Base-by-base conservation (phyloP, 176 grass and related monocot species). In the Otatea glauca region DNA sequence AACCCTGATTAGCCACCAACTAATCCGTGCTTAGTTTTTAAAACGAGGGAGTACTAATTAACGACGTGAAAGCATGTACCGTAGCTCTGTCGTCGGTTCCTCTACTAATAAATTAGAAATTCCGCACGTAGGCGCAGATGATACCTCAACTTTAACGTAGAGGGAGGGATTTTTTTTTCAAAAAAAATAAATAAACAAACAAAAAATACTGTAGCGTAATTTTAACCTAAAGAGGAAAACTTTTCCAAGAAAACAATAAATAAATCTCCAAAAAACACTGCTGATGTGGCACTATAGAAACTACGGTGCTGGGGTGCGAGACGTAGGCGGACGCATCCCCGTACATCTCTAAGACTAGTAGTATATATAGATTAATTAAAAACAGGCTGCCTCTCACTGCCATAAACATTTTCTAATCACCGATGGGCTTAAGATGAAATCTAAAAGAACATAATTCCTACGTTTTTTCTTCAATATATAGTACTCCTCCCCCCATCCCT, bases 391-490 rank as follows among this genome's bases (percentile, higher is more conserved):
- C 53, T 43, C 20, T 5, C 49, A 45, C 61, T 24, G 41, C 21
- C 67, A 11, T 24, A 24, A 58, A 21, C 6, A 75, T 77, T 82
- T 88, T 61, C 7, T 88, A 83, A 77, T 63, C 86, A 83, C 79
- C 65, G 79, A 76, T 71, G 43, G 11, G 64, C 12, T 88, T 68
- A 88, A 10, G 65, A 71, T 32, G 55, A 42, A 23, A n/a, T 43
- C 51, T 49, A 48, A 63, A 82, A 68, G 16, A 5, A 47, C 3
- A 25, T 4, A 64, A 58, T 81, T 2, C 17, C 23, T 16, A 25
- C 53, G 5, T 0, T 20, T 25, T 48, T 88, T 86, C 4, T 34
- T 29, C 60, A 29, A 15, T 43, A 63, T 21, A 4, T 32, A 27
- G 15, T 21, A 20, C 38, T 25, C 34, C n/a, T 59, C 29, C 21